Evolutionary conservation across 2,329 filamentous ascomycete genomes (phyloP), one percentile per base, ranked within the genome.

Genomic region (Aspergillus melleus): DNA sequence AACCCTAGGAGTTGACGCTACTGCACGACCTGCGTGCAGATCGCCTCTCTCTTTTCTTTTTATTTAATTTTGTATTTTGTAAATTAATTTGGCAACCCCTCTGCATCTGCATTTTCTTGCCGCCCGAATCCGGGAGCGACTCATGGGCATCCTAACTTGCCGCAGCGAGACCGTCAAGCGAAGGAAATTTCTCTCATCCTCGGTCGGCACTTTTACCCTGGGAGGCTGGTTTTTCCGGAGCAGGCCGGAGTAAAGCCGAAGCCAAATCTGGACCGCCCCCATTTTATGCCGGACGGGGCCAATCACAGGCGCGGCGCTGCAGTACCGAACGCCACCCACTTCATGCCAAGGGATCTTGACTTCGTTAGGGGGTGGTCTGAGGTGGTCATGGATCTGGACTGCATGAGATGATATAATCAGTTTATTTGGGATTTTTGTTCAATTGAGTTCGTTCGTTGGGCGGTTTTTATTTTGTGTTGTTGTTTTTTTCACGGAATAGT

Each of bases 211-310:
- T 66, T 66, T 66, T 63, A 56, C 55, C 55, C 49, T 39, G 24
- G 52, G 22, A 68, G 67, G 55, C 57, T 53, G 46, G 53, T 61
- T 61, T 62, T 73, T 72, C 69, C 70, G 70, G 64, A 44, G 61
- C 60, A 42, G 49, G 46, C 52, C 53, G 59, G 53, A 59, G 59
- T 64, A 69, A 73, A 70, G 65, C 66, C 68, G 46, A 58, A 49
- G n/a, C 39, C 46, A 57, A 55, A 51, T 61, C 50, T 59, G 50
- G 39, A 58, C 55, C 26, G 19, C 2, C 26, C 39, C 52, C 22
- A 44, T 10, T 20, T 46, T 4, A 30, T 44, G 22, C 46, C 14
- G 14, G 22, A 12, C 42, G 24, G 22, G 10, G 26, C 16, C 16
- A 29, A 19, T 58, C 52, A 66, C 59, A 59, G 54, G 58, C 11